These are phyloP conservation scores for Phylloporus sp. DNA, from an alignment of 1,284 basidiomycete genomes.

Conservation along the genomic window DNA sequence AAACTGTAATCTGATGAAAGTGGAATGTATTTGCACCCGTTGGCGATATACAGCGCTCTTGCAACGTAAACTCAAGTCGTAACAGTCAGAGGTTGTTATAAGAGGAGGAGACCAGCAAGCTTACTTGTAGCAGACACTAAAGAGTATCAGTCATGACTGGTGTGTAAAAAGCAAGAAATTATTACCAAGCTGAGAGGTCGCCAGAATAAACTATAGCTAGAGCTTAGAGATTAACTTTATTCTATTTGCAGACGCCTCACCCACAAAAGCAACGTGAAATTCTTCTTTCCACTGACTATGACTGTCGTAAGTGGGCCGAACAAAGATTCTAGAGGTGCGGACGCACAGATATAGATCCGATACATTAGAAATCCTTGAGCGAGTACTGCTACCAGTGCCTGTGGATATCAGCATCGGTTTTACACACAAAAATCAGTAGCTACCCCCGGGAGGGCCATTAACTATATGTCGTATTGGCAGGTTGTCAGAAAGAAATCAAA, in stretches of 20 bases:
- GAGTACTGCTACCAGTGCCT: slow-evolving; percentile 12
- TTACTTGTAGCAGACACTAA: slow-evolving; percentile 12
- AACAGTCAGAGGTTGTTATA: neutral
- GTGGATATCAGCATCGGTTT: neutral
- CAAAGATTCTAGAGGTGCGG: neutral
- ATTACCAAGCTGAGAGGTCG: slow-evolving; percentile 17
- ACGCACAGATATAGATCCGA: slow-evolving; percentile 25
- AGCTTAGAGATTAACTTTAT: neutral
- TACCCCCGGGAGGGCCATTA: slow-evolving; percentile 18
- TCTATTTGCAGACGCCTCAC: slow-evolving; percentile 1
- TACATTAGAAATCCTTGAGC: slow-evolving; percentile 21
- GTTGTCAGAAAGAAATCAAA: neutral
- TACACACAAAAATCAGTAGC: neutral
- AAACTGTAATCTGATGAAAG: too few relatives aligned
- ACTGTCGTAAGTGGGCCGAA: neutral
- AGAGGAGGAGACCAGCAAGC: neutral
- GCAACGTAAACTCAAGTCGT: slow-evolving; percentile 12
- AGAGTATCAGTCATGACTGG: neutral
- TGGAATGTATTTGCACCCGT: slow-evolving; percentile 16
- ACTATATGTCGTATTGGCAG: slow-evolving; percentile 16
- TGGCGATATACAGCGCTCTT: slow-evolving; percentile 8
- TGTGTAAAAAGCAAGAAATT: neutral
- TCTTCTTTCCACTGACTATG: slow-evolving; percentile 18
- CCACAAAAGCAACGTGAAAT: slow-evolving; percentile 16
- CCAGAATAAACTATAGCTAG: slow-evolving; percentile 3